Conservation (phyloP, 169 alveolate species). For the Babesia bovis region DNA sequence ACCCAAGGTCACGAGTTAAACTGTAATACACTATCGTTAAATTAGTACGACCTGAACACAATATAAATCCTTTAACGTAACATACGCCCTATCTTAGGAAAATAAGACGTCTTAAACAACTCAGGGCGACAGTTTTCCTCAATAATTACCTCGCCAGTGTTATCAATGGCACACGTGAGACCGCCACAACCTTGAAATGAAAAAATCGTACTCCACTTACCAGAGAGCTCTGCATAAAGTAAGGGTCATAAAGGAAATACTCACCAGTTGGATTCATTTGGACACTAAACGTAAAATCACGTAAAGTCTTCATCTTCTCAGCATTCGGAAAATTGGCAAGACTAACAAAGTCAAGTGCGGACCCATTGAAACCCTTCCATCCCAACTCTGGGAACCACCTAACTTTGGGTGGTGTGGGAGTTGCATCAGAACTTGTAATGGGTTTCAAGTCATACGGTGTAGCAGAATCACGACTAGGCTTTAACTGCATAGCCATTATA, state of each 20-base stretch:
- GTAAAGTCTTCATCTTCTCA: constrained; percentile 66
- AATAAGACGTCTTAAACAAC: constrained; percentile 70
- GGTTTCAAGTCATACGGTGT: not conserved
- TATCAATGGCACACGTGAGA: constrained; percentile 71
- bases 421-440: not conserved
- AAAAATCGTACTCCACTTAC: constrained; percentile 59
- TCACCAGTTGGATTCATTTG: constrained; percentile 68
- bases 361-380: constrained; percentile 77
- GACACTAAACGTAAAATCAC: constrained; percentile 69
- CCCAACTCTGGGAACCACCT: constrained; percentile 63
- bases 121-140: constrained; percentile 82
- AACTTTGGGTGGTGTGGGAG: constrained; percentile 13
- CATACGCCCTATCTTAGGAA: constrained; percentile 71
- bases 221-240: constrained; percentile 25
- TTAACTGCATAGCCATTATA: constrained; percentile 47
- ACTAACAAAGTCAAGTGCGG: constrained; percentile 64
- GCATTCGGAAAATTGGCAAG: constrained; percentile 71
- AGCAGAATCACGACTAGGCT: not conserved
- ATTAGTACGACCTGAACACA: constrained; percentile 47
- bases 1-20: constrained; percentile 52
- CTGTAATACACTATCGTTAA: constrained; percentile 56
- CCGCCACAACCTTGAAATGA: constrained; percentile 80
- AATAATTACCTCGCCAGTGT: constrained; percentile 76
- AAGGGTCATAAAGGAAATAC: not conserved
- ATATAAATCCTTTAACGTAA: constrained; percentile 34